These are phyloP conservation scores for Phycomyces blakesleeanus DNA, from an alignment of 192 early-diverging fungal species.

Conservation along the genomic window DNA sequence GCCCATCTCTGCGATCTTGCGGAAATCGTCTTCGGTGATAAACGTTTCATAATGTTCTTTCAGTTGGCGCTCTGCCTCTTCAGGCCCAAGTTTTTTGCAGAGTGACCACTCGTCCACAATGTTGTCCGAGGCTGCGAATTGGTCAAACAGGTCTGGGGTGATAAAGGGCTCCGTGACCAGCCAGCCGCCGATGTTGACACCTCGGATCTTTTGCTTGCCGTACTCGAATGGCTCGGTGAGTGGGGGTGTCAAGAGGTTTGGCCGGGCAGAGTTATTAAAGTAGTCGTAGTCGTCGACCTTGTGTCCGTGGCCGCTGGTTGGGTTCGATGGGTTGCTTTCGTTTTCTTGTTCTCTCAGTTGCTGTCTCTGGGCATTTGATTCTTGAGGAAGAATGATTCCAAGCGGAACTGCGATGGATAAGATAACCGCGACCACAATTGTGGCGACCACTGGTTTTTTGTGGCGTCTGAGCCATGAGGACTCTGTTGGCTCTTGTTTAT, in stretches of 20 bases:
- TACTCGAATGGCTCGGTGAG: slow-evolving; percentile 41
- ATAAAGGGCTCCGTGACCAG: slow-evolving; percentile 63
- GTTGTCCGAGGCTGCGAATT: slow-evolving; percentile 20
- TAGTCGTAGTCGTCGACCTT: too few relatives aligned
- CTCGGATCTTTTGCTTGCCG: slow-evolving; percentile 44
- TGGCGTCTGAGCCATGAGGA: too few relatives aligned
- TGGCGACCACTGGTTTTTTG: too few relatives aligned
- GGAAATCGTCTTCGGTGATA: slow-evolving; percentile 59
- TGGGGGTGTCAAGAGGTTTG: slow-evolving; percentile 28
- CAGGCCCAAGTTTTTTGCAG: slow-evolving; percentile 52
- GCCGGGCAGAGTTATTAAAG: too few relatives aligned
- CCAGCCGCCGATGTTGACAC: slow-evolving; percentile 70
- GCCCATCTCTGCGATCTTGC: slow-evolving; percentile 45
- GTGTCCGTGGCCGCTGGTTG: too few relatives aligned
- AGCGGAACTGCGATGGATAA: too few relatives aligned
- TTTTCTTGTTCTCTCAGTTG: too few relatives aligned
- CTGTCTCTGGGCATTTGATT: too few relatives aligned
- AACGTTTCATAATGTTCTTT: slow-evolving; percentile 57
- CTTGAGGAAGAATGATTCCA: too few relatives aligned
- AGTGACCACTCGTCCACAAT: slow-evolving; percentile 65
- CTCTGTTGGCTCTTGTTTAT: too few relatives aligned
- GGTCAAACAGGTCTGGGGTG: slow-evolving; percentile 46
- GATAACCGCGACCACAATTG: too few relatives aligned
- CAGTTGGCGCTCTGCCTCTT: slow-evolving; percentile 44
- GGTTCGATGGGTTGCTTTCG: too few relatives aligned